Conservation (phyloP, 169 alveolate genomes). For the Perkinsus olseni region DNA sequence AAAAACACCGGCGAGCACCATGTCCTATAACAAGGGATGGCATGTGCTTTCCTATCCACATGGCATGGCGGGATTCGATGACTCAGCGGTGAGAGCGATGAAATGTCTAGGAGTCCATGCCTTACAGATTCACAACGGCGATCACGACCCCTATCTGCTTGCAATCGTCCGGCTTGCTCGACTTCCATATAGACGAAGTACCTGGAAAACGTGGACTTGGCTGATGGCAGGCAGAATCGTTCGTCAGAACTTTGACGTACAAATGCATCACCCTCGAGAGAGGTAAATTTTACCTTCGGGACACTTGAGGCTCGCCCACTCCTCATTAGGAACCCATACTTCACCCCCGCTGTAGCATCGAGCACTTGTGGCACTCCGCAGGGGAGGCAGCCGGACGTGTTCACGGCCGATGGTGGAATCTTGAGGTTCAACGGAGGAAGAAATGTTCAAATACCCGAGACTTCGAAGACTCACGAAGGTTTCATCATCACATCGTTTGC, state of each 20-base stretch:
- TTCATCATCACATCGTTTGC: not conserved
- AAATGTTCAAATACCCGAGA: no score
- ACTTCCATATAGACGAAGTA: not conserved
- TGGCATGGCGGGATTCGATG: no score
- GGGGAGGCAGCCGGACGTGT: not conserved
- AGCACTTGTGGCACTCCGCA: not conserved
- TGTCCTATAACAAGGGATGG: not conserved
- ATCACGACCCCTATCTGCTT: constrained; percentile 7
- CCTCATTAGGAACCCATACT: not conserved
- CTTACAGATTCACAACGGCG: constrained; percentile 9
- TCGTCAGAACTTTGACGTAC: no score
- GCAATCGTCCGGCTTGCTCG: constrained; percentile 10
- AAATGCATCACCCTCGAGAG: no score
- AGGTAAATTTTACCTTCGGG: not conserved
- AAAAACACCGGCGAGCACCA: not conserved
- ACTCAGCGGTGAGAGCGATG: no score
- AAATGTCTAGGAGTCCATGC: no score
- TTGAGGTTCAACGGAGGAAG: not conserved
- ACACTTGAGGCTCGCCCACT: not conserved
- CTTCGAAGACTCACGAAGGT: not conserved
- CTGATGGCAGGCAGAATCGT: no score
- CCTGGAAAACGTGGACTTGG: no score
- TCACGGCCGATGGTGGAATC: not conserved
- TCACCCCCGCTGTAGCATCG: not conserved
- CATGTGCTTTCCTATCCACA: no score